Base-by-base conservation (phyloP, 78 protist genomes). In the Planoprotostelium fungivorum region DNA sequence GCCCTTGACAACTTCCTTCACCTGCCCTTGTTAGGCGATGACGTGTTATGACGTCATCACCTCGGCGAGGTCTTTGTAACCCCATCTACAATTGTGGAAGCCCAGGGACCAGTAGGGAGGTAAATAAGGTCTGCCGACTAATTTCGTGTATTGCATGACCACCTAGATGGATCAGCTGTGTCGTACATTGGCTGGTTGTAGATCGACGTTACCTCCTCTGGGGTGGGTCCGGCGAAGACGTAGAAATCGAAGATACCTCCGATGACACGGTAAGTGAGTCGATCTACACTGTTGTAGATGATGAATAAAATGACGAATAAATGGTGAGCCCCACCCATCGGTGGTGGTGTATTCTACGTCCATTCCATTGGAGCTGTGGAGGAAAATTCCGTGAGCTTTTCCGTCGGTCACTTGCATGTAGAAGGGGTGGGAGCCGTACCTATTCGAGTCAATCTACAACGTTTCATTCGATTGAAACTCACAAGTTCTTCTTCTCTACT, bases 381-480 rank as follows among this genome's bases (percentile, higher is more conserved):
- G 34, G 63, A 94, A 88, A 35, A 94, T 91, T 83, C 97, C 97
- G 89, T 94, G 89, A 34, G 95, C 93, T 84, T 38, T 63, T 31
- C 96, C 96, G 34, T 35, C 28, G 5, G 36, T 86, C 34, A 90
- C 38, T 37, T 94, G 84, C 38, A 94, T 35, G 89, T 93, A 91
- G 89, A 94, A 94, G 37, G 97, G 97, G 90, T 96, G 97, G 35
- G 92, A 83, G 37, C 97, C 97, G 86, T 96, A 96, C 31, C 93
- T 37, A 88, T 96, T 94, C 87, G 39, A 90, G 88, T 84, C 34
- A 85, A 88, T 38, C 9, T 73, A 31, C 85, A 34, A 16, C 5
- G 5, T 85, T 37, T 35, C 16, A 16, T 5, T 16, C 16, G 87
- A 16, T 85, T 85, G 37, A 23, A 85, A 85, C 36, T 36, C 36